Conservation (phyloP, 805 yeast genomes). For the Saturnispora serradocipensis region DNA sequence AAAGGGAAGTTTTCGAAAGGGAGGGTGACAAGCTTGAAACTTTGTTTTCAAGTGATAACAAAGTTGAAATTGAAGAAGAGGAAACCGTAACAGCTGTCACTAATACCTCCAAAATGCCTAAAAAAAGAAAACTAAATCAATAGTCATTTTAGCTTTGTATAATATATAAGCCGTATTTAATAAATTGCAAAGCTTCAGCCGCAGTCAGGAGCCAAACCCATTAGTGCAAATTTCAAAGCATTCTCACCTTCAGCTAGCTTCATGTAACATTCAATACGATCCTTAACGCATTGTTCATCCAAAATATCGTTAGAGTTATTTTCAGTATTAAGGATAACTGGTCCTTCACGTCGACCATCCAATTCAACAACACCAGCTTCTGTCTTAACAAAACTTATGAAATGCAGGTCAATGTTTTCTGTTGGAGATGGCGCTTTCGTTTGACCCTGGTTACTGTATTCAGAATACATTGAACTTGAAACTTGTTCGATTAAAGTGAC, state of each 20-base stretch:
- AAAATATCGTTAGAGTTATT: constrained; percentile 35
- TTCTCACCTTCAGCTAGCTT: constrained; percentile 49
- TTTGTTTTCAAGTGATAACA: constrained; percentile 20
- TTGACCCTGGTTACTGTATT: constrained; percentile 46
- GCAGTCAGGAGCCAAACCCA: constrained; percentile 60
- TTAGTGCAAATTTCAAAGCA: constrained; percentile 59
- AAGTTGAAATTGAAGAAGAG: constrained; percentile 13
- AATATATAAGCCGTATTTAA: neutral
- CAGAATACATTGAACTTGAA: constrained; percentile 29
- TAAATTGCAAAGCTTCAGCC: constrained; percentile 22
- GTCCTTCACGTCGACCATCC: constrained; percentile 81
- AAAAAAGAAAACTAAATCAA: constrained; percentile 3
- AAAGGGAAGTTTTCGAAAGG: constrained; percentile 21
- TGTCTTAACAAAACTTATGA: constrained; percentile 57
- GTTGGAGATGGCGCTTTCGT: constrained; percentile 59
- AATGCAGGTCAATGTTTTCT: constrained; percentile 57
- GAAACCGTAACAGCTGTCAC: neutral
- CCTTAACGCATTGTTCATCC: constrained; percentile 39
- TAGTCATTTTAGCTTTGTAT: neutral
- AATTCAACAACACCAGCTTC: constrained; percentile 62
- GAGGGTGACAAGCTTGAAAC: constrained; percentile 23
- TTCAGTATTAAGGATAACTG: constrained; percentile 40
- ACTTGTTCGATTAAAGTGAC: constrained; percentile 19
- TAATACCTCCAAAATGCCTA: neutral
- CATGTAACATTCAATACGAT: constrained; percentile 60